Base-by-base conservation (phyloP, 106 monocot genomes). In the Apostasia ramifera region DNA sequence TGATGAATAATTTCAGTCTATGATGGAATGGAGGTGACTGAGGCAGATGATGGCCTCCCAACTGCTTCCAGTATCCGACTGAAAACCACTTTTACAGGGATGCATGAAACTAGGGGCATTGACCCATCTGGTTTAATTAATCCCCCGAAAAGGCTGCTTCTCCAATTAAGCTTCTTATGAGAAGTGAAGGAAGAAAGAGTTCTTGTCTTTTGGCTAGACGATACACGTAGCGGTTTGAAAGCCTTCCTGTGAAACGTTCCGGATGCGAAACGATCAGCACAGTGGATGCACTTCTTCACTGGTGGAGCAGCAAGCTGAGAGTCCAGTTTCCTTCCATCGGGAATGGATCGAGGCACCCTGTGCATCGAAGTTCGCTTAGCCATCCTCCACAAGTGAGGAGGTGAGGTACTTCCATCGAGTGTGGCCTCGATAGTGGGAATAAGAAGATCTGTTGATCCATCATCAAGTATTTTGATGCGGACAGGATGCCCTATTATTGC, bases 401-500 rank as follows among this genome's bases (percentile, higher is more conserved):
- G 58, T 52, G 78, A 51, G 2, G 66, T 55, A 63, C 73, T 77
- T 54, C 71, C 87, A 53, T 89, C 84, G 3, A 63, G 44, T 9
- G 60, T n/a, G 47, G 47, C 45, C 66, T 71, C 57, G 13, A 49
- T 51, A 40, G 64, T 70, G 42, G 61, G 53, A 69, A 89, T 11
- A 46, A 81, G 55, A 43, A 9, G 58, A 72, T 66, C 68, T 5
- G 87, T 74, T 61, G 82, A 83, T 61, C 83, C 90, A 74, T 87
- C 85, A 60, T 82, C 78, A 7, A 94, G 37, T 62, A 81, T 87
- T 65, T 91, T 87, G 55, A 94, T 79, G 53, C 77, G 84, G 48
- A 94, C 67, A 55, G 87, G 85, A 46, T 94, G 90, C 2, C 94
- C 94, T 7, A 94, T 60, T 44, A 94, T 94, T 70, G 90, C 90